Percentiles rank a stretch among this genome's conserved stretches.
phyloP scores from a whole-genome alignment of 163 green algal species.

The Prototheca cutis region DNA sequence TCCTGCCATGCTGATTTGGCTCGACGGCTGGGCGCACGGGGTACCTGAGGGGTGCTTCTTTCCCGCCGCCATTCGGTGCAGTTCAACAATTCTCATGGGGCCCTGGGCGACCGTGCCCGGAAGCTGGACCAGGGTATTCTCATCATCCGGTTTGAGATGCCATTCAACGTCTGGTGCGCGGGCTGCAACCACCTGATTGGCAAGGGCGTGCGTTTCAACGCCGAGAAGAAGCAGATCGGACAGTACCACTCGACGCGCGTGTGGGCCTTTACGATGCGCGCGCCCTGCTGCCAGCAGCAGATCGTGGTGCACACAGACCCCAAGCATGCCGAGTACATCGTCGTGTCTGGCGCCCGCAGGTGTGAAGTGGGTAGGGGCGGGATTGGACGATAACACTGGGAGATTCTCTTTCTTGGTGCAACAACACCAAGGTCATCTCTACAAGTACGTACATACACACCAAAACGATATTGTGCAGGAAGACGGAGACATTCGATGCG shows the following conservation, averaged over 20 bases:
- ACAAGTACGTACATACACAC: too few species aligned
- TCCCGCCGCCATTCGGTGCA: too few species aligned
- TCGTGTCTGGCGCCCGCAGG: conserved; percentile 55
- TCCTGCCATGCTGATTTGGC: too few species aligned
- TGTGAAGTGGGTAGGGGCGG: too few species aligned
- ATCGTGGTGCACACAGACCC: conserved; percentile 94
- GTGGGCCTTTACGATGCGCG: conserved; percentile 81
- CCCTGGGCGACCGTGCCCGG: conserved; percentile 63
- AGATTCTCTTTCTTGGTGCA: too few species aligned
- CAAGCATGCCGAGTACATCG: conserved; percentile 80
- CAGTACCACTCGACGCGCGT: conserved; percentile 88
- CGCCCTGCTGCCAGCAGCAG: conserved; percentile 51
- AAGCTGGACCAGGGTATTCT: conserved; percentile 84
- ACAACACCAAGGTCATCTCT: too few species aligned
- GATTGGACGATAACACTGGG: too few species aligned
- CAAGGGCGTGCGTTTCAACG: conserved; percentile 87
- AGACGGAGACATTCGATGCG: conserved; percentile 54
- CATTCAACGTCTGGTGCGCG: conserved; percentile 86
- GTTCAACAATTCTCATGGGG: conserved; percentile 62
- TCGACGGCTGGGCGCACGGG: too few species aligned
- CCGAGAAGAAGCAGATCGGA: conserved; percentile 88
- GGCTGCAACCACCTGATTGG: conserved; percentile 80
- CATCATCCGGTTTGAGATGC: conserved; percentile 82
- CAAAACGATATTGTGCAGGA: too few species aligned
- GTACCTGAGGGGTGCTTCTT: too few species aligned